phyloP scores from a whole-genome alignment of 2,329 filamentous ascomycete species.

The Tolypocladium nubicola region DNA sequence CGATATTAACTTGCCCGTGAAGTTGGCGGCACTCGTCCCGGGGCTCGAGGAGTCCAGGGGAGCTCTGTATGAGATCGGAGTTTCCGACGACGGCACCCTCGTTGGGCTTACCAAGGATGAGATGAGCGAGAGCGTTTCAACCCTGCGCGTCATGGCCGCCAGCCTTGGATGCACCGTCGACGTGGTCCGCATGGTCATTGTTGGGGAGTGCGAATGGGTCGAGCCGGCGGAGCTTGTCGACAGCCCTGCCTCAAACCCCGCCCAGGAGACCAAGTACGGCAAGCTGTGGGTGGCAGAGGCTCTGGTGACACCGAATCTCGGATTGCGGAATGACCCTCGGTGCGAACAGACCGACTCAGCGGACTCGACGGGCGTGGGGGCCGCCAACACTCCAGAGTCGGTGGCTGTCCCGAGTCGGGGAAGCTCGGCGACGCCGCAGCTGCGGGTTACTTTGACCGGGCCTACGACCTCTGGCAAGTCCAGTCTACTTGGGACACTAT shows the following conservation, averaged over 20 bases:
- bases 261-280: conserved; percentile 22
- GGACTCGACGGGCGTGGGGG: background rate
- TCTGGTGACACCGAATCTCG: conserved; percentile 65
- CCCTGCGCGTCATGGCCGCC: conserved; percentile 81
- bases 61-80: conserved; percentile 91
- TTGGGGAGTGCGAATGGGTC: conserved; percentile 74
- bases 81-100: conserved; percentile 87
- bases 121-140: conserved; percentile 80
- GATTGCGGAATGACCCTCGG: conserved; percentile 14
- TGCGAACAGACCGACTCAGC: background rate
- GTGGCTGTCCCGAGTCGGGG: conserved; percentile 24
- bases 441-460: conserved; percentile 79
- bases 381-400: conserved; percentile 2
- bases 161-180: conserved; percentile 82
- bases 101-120: conserved; percentile 84
- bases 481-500: conserved; percentile 76
- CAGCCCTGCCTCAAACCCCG: conserved; percentile 11
- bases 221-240: conserved; percentile 28
- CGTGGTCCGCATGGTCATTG: conserved; percentile 68
- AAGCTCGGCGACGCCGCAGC: conserved; percentile 55
- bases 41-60: conserved; percentile 89
- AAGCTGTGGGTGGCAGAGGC: conserved; percentile 85
- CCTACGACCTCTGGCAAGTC: conserved; percentile 90
- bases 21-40: conserved; percentile 51
- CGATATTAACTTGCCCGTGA: conserved; percentile 33